Conservation (phyloP, 2,329 filamentous ascomycete genomes). For the Epichloe aotearoae region DNA sequence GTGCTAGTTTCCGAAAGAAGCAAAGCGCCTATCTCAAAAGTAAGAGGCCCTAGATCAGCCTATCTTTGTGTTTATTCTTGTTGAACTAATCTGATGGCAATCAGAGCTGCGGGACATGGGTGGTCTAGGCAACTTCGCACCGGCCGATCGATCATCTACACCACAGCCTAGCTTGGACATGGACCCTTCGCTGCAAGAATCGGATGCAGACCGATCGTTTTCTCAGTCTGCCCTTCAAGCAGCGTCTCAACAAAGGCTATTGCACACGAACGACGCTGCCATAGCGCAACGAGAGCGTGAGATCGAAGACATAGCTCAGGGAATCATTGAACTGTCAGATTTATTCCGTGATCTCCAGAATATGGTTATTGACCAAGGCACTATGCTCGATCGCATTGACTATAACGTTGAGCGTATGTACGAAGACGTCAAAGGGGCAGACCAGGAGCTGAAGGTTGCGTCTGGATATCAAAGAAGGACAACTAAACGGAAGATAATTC, state of each 20-base stretch:
- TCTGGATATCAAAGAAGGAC: slow-evolving; percentile 79
- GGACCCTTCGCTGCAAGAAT: slow-evolving; percentile 82
- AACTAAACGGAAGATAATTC: slow-evolving; percentile 83
- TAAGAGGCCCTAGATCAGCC: slow-evolving; percentile 24
- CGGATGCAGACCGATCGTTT: slow-evolving; percentile 83
- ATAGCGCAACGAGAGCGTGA: slow-evolving; percentile 90
- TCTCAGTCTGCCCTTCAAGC: slow-evolving; percentile 82
- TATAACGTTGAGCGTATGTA: slow-evolving; percentile 96
- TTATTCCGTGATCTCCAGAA: slow-evolving; percentile 92
- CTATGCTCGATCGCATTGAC: slow-evolving; percentile 86
- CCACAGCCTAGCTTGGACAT: slow-evolving; percentile 45
- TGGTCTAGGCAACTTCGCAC: slow-evolving; percentile 38
- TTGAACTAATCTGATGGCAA: background rate
- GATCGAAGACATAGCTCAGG: slow-evolving; percentile 95
- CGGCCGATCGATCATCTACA: slow-evolving; percentile 38
- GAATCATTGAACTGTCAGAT: slow-evolving; percentile 92
- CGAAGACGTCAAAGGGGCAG: slow-evolving; percentile 82
- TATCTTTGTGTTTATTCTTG: slow-evolving; percentile 1
- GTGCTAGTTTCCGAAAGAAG: slow-evolving; percentile 88
- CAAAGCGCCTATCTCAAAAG: slow-evolving; percentile 94
- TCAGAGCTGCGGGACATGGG: slow-evolving; percentile 63
- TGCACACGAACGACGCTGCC: slow-evolving; percentile 65
- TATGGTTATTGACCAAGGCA: slow-evolving; percentile 90
- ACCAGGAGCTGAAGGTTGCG: slow-evolving; percentile 81
- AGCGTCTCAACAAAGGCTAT: slow-evolving; percentile 52